These are phyloP conservation scores for Eucalyptus regnans DNA, from an alignment of 345 rosid species.

Conservation along the genomic window DNA sequence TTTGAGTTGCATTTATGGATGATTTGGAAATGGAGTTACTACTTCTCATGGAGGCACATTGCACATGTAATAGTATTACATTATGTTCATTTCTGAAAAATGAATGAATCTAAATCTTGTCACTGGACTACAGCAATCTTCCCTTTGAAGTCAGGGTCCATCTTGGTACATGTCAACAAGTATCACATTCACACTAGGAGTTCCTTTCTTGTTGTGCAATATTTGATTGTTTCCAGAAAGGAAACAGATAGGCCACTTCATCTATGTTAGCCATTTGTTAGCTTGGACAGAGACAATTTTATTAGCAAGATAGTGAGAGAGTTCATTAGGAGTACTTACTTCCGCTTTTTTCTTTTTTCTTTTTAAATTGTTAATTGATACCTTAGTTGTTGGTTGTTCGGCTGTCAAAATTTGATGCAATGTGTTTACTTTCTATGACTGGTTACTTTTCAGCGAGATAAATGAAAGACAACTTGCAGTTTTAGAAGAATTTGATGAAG, in stretches of 20 bases:
- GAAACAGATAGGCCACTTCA: not conserved
- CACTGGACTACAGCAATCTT: not conserved
- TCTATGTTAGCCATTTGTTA: not conserved
- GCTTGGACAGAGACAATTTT: not conserved
- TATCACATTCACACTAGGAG: not conserved
- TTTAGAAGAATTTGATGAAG: conserved; percentile 76
- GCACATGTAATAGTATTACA: not conserved
- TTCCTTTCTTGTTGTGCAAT: not conserved
- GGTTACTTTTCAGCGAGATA: conserved; percentile 12
- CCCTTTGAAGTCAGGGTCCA: not conserved
- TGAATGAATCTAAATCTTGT: not conserved
- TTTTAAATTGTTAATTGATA: not conserved
- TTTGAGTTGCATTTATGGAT: not conserved
- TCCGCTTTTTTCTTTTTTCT: not conserved
- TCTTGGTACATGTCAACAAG: not conserved
- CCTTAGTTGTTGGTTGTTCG: not conserved
- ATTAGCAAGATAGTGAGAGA: not conserved
- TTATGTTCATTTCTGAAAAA: not conserved
- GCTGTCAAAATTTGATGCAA: not conserved
- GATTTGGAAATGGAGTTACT: not conserved
- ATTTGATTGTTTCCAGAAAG: not conserved
- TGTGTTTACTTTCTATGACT: not conserved
- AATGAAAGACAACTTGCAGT: conserved; percentile 69
- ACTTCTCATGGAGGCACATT: not conserved
- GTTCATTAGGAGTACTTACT: not conserved